phyloP scores from a whole-genome alignment of 306 rosid species.

The Casuarina equisetifolia region DNA sequence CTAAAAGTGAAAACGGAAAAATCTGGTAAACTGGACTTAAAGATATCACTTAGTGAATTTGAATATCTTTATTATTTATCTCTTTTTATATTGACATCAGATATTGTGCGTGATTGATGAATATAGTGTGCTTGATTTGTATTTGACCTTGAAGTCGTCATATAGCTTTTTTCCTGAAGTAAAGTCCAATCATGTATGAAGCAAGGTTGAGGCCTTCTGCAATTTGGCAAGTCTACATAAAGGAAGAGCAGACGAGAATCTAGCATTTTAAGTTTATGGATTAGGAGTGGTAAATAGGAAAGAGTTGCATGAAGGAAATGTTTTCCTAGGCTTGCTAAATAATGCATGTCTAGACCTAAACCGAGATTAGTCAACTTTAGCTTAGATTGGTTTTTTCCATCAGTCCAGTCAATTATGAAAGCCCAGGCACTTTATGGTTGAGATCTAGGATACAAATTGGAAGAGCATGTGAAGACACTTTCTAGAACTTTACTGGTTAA shows the following conservation, averaged over 20 bases:
- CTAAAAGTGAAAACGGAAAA: conserved; percentile 58
- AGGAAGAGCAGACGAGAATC: not conserved
- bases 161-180: not conserved
- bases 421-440: not conserved
- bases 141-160: not conserved
- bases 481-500: not conserved
- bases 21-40: conserved; percentile 54
- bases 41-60: conserved; percentile 17
- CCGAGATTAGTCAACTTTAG: not conserved
- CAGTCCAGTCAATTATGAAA: not conserved
- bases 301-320: not conserved
- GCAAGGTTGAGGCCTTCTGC: not conserved
- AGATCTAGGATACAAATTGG: not conserved
- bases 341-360: not conserved
- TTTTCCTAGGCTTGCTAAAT: not conserved
- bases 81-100: not conserved
- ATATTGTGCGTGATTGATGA: not conserved
- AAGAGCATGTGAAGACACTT: not conserved
- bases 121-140: not conserved
- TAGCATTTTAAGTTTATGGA: not conserved
- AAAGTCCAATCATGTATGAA: too few relatives aligned
- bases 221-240: not conserved
- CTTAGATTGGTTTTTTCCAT: not conserved
- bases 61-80: conserved; percentile 3
- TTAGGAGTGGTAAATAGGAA: not conserved